Evolutionary conservation across 2,329 filamentous ascomycete genomes (phyloP).

Genomic region (Penicillium sp.): DNA sequence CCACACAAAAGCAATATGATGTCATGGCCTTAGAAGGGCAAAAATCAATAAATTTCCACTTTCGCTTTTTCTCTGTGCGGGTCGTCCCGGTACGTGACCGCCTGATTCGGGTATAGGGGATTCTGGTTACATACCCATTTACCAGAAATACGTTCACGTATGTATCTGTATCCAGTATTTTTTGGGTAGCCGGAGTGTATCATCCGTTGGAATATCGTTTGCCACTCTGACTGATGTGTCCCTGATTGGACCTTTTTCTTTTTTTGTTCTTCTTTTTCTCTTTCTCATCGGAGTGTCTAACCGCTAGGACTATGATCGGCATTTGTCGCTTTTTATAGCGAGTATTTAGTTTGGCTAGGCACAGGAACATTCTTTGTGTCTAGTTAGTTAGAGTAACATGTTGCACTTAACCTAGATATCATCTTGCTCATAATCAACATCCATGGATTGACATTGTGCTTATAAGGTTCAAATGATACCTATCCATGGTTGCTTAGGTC

Average conservation of each 20-base stretch:
- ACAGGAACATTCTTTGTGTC: neutral
- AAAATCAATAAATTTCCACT: neutral
- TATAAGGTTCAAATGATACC: neutral
- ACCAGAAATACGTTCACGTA: neutral
- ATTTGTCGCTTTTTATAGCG: neutral
- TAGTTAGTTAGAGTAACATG: too few species aligned
- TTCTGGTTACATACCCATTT: neutral
- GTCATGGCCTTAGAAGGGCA: neutral
- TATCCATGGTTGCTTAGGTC: neutral
- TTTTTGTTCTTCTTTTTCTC: neutral
- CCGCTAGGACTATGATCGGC: neutral
- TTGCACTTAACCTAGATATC: neutral
- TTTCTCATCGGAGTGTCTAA: neutral
- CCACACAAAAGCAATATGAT: neutral
- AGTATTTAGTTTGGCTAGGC: neutral
- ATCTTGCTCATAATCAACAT: too few species aligned
- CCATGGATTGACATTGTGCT: too few species aligned
- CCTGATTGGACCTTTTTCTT: neutral
- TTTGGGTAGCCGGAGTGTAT: neutral
- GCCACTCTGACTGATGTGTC: neutral
- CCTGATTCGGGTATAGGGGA: neutral
- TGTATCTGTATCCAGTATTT: neutral
- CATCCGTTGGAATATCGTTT: neutral
- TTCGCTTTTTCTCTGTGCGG: slow-evolving; percentile 10
- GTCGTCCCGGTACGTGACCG: slow-evolving; percentile 19